Base-by-base conservation (phyloP, 805 yeast genomes). In the Hanseniaspora mollemarum region DNA sequence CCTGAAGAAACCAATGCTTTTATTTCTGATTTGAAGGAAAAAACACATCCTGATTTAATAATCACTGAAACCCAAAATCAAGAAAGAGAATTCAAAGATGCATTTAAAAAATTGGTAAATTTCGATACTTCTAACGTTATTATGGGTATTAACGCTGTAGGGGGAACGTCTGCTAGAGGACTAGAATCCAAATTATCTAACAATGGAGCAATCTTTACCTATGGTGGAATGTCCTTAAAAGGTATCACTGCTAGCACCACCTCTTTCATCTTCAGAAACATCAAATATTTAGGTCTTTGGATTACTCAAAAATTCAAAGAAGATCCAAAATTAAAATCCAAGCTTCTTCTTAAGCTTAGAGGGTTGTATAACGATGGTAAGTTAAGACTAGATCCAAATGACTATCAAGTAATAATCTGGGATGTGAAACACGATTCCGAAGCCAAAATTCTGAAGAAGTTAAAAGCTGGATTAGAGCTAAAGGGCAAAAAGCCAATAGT, bases 171-270 rank as follows among this genome's bases (percentile, higher is more conserved):
- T 33, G 77, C 87, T 19, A 73, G 94, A 0, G 81, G 81, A 38
- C 72, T 92, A 58, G 90, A 95, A 9, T 74, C 96, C 57, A 90
- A 87, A 63, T 72, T 92, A 51, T 79, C 78, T 35, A 67, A 71
- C 15, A 78, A 84, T 58, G 95, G 92, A 1, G 74, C 80, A 43
- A 69, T 92, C 71, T 77, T 87, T 58, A 87, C 97, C 1, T 92
- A 92, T 62, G 99, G 99, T 31, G 97, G 95, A 35, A 92, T 92
- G 98, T 86, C 96, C 2, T 80, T 81, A 72, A 88, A 86, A 67
- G 98, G 98, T 1, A 94, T 92, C 10, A 75, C 77, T n/a, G 67
- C 92, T 51, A 96, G 97, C 36, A 87, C 96, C 0, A 78, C 94
- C 0, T 69, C 85, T 54, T 85, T 85, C 62, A 88, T 92, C 56